A percentile compares a stretch with the other conserved stretches of the same genome.
phyloP scores from a whole-genome alignment of 139 green algal species.

The Chlorella vulgaris region DNA sequence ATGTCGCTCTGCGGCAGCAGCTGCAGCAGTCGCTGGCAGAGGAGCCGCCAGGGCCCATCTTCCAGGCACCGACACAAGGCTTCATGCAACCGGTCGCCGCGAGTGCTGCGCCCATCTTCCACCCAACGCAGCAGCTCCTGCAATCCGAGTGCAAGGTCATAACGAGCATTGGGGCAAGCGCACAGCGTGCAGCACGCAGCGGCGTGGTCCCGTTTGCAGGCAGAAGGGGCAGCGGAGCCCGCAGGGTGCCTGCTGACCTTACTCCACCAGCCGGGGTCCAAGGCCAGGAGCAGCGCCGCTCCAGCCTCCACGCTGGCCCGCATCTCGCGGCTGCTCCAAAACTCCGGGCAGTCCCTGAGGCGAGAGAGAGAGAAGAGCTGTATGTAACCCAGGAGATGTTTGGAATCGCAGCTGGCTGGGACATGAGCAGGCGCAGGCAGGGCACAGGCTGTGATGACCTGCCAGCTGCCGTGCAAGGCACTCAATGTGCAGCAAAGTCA shows the following conservation, averaged over 20 bases:
- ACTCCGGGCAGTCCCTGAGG: slow-evolving; percentile 36
- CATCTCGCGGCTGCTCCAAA: slow-evolving; percentile 56
- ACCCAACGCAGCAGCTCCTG: slow-evolving; percentile 27
- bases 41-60: not conserved
- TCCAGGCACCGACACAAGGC: slow-evolving; percentile 26
- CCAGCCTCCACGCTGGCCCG: slow-evolving; percentile 29
- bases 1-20: slow-evolving; percentile 40
- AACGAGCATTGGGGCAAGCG: no score
- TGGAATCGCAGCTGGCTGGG: not conserved
- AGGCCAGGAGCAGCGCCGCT: slow-evolving; percentile 39
- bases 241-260: slow-evolving; percentile 44
- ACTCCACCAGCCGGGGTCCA: slow-evolving; percentile 45
- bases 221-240: no score
- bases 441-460: no score
- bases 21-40: slow-evolving; percentile 34
- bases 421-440: not conserved
- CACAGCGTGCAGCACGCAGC: not conserved
- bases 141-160: no score
- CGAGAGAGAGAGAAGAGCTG: not conserved
- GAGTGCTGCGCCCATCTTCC: not conserved
- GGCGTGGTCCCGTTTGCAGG: not conserved
- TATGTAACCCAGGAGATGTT: no score
- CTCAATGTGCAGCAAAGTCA: no score
- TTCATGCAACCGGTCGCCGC: not conserved
- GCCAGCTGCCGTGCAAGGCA: not conserved